Base-by-base conservation (phyloP, 2,329 filamentous ascomycete genomes). In the Trichoderma simmonsii region DNA sequence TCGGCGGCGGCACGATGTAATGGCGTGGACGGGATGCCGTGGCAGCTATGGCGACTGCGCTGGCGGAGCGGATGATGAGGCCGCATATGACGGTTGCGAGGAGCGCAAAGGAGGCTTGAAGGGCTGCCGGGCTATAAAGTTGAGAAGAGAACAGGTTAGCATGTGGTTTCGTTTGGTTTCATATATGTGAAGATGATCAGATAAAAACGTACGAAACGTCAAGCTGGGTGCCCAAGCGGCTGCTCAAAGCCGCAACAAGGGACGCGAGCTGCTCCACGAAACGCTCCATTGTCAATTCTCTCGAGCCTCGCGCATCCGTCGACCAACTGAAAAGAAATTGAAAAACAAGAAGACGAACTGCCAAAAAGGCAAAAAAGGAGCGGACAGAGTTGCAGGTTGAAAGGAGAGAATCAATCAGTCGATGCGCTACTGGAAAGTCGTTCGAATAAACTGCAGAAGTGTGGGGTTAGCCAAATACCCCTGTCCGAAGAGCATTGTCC, bases 1-100 rank as follows among this genome's bases (percentile, higher is more conserved):
- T 88, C n/a, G 92, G 91, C 56, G 86, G 77, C 6, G 88, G 85
- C 34, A 94, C 86, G 60, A 81, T 82, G 82, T 92, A 94, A 39
- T 83, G 83, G 56, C 89, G 86, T 9, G 87, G 83, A 69, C 83
- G 82, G 54, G 76, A 73, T 14, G 80, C 78, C 70, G 81, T 79
- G 59, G 77, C 72, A 69, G 73, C 78, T 73, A 57, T 77, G 74
- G 64, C 72, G 4, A 48, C 24, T n/a, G 63, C 28, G 28, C 28
- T 32, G 11, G 39, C 71, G 34, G 78, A 32, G 39, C 77, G 77
- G 68, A 82, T 73, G 65, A 83, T 73, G 66, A 79, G 18, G 51
- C 78, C 43, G 64, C 81, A 79, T 59, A 80, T 71, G 56, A 77
- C 59, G 59, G 83, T 73, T n/a, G 78, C 78, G 60, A 79, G 7